phyloP scores from a whole-genome alignment of 2,329 filamentous ascomycete species.

The Apiospora kogelbergensis region DNA sequence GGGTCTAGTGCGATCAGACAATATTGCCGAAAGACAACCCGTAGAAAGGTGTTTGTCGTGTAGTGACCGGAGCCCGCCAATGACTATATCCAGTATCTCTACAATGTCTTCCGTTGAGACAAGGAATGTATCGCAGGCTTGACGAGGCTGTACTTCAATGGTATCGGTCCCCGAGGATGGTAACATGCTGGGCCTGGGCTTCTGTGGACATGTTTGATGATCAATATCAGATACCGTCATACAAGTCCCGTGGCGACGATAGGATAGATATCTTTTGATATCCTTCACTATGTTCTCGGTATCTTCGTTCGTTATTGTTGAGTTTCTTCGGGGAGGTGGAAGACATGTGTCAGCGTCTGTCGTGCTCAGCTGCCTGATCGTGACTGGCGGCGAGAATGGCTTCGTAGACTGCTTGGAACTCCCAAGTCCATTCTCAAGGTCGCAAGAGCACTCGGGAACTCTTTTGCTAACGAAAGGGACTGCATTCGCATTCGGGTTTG shows the following conservation, averaged over 20 bases:
- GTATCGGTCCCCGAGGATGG: not conserved
- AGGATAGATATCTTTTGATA: conserved; percentile 26
- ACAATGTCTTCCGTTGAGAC: conserved; percentile 27
- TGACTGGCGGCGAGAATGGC: conserved; percentile 15
- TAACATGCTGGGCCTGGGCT: not conserved
- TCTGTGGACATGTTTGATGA: not conserved
- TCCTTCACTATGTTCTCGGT: conserved; percentile 21
- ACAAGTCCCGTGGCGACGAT: conserved; percentile 19
- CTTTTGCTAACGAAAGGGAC: not conserved
- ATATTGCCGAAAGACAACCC: conserved; percentile 22
- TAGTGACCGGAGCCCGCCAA: conserved; percentile 22
- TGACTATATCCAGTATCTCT: conserved; percentile 31
- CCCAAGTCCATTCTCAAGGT: not conserved
- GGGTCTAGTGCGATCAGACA: conserved; percentile 17
- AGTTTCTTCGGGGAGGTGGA: not conserved
- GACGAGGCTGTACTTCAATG: conserved; percentile 15
- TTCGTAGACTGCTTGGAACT: not conserved
- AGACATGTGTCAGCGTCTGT: conserved; percentile 5
- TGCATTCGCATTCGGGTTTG: not conserved
- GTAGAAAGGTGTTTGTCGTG: conserved; percentile 15
- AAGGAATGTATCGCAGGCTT: conserved; percentile 19
- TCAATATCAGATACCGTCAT: not conserved
- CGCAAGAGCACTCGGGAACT: not conserved
- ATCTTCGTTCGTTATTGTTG: not conserved
- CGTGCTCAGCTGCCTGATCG: conserved; percentile 17